Base-by-base conservation (phyloP, 202 grass and related monocot genomes). In the Zizania palustris region DNA sequence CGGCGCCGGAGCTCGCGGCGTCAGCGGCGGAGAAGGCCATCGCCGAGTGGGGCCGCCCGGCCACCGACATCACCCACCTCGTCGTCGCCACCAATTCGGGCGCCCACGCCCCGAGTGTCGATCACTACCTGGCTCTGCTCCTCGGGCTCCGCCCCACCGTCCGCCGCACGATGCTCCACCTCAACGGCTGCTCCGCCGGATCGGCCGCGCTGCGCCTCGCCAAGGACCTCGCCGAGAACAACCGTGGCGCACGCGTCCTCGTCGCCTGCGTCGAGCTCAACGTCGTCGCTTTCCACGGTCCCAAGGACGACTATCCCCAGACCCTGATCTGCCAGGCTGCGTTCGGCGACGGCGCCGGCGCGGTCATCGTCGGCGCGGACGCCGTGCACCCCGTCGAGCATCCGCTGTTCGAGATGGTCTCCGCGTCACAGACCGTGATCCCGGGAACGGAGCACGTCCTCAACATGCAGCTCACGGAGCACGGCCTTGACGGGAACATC, bases 31-130 rank as follows among this genome's bases (percentile, higher is more conserved):
- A 33, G 16, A 88, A 70, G 80, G 85, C 80, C 65, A 85, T 89
- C 72, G 81, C 67, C 73, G 13, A 80, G 39, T 90, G 83, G 88
- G 87, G 83, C 1, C 83, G 71, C 5, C 87, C 78, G 0, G n/a
- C n/a, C n/a, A n/a, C n/a, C n/a, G n/a, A n/a, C n/a, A n/a, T n/a
- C n/a, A n/a, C n/a, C n/a, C n/a, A n/a, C n/a, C n/a, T n/a, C n/a
- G n/a, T n/a, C n/a, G n/a, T n/a, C n/a, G n/a, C n/a, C n/a, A n/a
- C n/a, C 39, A 89, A 82, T 40, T 20, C 61, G 11, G 65, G 82
- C 0, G 86, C 71, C 21, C 76, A 80, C 14, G 84, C 84, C 56
- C 86, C 86, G 12, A 59, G 86, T 28, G 86, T 41, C 3, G 82
- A 89, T 59, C 65, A 67, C 48, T 82, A 80, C 67, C 44, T 89